Evolutionary conservation across 352 stramenopile genomes (phyloP), one percentile per base, ranked within the genome.

Genomic region (Phytopythium helicoides): DNA sequence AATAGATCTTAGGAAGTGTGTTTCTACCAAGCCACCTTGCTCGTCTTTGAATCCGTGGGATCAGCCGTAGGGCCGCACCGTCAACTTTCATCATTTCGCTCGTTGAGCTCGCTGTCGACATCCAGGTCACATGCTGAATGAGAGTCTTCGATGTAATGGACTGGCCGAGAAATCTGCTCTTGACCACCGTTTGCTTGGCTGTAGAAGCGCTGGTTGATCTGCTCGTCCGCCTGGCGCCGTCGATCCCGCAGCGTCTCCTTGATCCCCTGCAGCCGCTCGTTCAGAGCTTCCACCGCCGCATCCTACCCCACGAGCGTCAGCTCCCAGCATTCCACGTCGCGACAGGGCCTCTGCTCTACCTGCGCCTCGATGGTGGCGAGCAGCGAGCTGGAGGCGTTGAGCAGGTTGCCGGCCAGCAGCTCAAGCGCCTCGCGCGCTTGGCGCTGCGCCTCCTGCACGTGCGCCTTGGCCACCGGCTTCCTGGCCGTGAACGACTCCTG

Each of bases 371-470:
- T 60, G 3, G 34, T 42, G 26, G 52, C 57, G 36, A 81, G 44
- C 25, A 87, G 50, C 3, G 66, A 60, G 22, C 60, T 73, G 34
- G 76, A 73, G 7, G 61, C 63, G 36, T 80, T 77, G 18, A 87
- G 53, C 33, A 87, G 22, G 40, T 85, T 87, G 10, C 73, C 79
- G n/a, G 71, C 71, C 12, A 85, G 66, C 31, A 87, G 54, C 47
- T 85, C 73, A 8, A 87, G 54, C 8, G 66, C 76, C 46, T 87
- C 66, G 21, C 72, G 66, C 12, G 73, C 60, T 45, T 87, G 76
- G 6, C 64, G 57, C 44, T 71, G 71, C 19, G 66, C 73, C 35
- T 73, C 66, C 25, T 81, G 54, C 52, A 85, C 21, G 26, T 77
- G 73, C 26, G 60, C 38, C 46, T 69, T 65, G 3, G 71, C 66